Percentiles rank a stretch among this genome's conserved stretches.
Conservation (phyloP, 495 filamentous ascomycete genomes). For the Penicillium parvum region DNA sequence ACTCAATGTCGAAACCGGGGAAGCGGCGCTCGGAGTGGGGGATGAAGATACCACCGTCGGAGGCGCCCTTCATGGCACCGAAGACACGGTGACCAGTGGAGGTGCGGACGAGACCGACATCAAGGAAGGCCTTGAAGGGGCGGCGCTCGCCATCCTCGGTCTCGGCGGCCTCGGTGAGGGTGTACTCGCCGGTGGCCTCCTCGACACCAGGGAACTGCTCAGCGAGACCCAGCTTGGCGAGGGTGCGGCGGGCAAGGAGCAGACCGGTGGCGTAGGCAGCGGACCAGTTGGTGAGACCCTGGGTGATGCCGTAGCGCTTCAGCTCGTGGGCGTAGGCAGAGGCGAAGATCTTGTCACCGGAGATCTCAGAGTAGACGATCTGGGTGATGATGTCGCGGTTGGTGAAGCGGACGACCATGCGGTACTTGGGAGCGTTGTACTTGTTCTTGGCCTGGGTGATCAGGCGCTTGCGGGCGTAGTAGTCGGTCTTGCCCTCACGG, state of each 20-base stretch:
- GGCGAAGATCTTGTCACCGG: constrained; percentile 92
- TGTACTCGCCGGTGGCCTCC: constrained; percentile 92
- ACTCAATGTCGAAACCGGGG: constrained; percentile 95
- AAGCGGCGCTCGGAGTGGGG: constrained; percentile 99
- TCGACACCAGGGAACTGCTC: constrained; percentile 89
- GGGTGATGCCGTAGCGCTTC: constrained; percentile 89
- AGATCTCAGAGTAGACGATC: constrained; percentile 94
- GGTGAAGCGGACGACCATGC: constrained; percentile 99
- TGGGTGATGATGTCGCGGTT: constrained; percentile 98
- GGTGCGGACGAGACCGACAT: constrained; percentile 94
- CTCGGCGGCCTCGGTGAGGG: constrained; percentile 86
- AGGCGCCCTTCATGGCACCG: constrained; percentile 99
- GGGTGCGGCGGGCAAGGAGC: constrained; percentile 89
- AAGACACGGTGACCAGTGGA: constrained; percentile 98
- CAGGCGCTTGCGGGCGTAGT: constrained; percentile 99
- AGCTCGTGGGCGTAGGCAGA: constrained; percentile 97
- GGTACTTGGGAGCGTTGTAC: constrained; percentile 99
- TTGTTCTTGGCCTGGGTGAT: constrained; percentile 99
- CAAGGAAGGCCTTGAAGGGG: constrained; percentile 97
- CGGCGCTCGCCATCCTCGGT: constrained; percentile 78
- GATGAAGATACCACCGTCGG: constrained; percentile 93
- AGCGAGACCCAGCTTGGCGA: constrained; percentile 92
- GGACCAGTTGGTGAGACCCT: constrained; percentile 99
- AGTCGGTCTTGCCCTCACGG: constrained; percentile 97
- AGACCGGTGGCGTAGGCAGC: constrained; percentile 96